These are phyloP conservation scores for Torrubiellomyces zombiae DNA, from an alignment of 2,329 filamentous ascomycete genomes.

Conservation along the genomic window DNA sequence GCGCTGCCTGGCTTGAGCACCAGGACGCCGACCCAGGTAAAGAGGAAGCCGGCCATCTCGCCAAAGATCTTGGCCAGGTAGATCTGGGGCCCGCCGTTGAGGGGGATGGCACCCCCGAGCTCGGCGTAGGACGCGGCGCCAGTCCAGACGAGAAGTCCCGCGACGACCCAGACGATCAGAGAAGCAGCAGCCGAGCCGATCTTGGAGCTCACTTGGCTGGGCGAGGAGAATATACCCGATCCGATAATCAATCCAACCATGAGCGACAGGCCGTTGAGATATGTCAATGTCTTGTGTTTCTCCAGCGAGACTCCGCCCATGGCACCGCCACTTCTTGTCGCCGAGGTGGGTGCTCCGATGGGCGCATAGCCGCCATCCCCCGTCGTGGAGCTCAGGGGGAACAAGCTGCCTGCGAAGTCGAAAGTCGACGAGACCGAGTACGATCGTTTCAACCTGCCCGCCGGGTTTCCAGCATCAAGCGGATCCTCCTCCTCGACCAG, in stretches of 20 bases:
- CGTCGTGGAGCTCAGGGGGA: conserved; percentile 73
- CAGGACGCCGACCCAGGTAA: conserved; percentile 88
- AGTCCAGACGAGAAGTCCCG: conserved; percentile 89
- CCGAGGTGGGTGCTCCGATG: conserved; percentile 57
- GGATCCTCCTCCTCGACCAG: conserved; percentile 70
- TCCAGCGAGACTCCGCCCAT: conserved; percentile 68
- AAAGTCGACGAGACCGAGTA: conserved; percentile 90
- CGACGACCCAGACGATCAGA: conserved; percentile 79
- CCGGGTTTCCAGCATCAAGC: conserved; percentile 40
- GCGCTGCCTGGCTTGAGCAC: conserved; percentile 87
- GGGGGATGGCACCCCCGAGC: conserved; percentile 82
- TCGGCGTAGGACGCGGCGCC: conserved; percentile 91
- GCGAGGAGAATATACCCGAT: conserved; percentile 89
- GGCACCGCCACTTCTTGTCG: conserved; percentile 27
- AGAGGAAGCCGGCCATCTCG: conserved; percentile 81
- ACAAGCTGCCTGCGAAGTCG: conserved; percentile 85
- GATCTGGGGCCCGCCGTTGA: conserved; percentile 87
- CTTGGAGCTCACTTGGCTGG: conserved; percentile 80
- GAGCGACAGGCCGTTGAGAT: conserved; percentile 79
- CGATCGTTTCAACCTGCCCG: conserved; percentile 37
- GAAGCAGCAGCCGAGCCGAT: conserved; percentile 83
- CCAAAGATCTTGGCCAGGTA: conserved; percentile 95
- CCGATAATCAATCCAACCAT: conserved; percentile 91
- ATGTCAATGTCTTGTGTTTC: conserved; percentile 90
- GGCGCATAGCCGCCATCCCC: conserved; percentile 62